Evolutionary conservation across 495 filamentous ascomycete genomes (phyloP), one percentile per base, ranked within the genome.

Genomic region (Penicillium riverlandense): DNA sequence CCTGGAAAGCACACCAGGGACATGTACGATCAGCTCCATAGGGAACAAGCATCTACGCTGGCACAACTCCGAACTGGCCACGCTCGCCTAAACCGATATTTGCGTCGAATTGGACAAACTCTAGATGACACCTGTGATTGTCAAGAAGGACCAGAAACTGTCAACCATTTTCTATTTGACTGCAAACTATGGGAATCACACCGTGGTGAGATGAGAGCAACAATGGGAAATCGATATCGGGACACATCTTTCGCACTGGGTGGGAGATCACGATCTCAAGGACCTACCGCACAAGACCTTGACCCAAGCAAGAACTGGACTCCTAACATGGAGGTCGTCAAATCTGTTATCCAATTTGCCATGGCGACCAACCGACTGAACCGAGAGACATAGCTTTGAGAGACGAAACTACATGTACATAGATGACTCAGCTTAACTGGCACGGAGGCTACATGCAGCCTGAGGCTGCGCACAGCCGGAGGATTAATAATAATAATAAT

Each of bases 21-120:
- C 13, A 49, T 61, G 16, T 64, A 64, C 33, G 40, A 62, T 51
- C 54, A 37, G 40, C 44, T 63, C 36, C 51, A 48, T 28, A 47
- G 51, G 49, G 55, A 48, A 52, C 51, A 67, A 49, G 63, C 61
- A 29, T 50, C 43, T 35, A 50, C 62, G 35, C 49, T 54, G 35
- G 57, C 54, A 11, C 55, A 65, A 47, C 52, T 65, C 47, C 45
- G 56, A 42, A 67, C 55, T 12, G 62, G 62, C 47, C 58, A 56
- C 47, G 44, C 58, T 39, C 54, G 54, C 51, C 45, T 66, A 13
- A 65, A 65, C 50, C 44, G 54, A 32, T 65, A 59, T 47, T 51
- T 65, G 22, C 35, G 53, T 42, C 43, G 44, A 35, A 63, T 66
- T 29, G 48, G 50, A 31, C 47, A 48, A 53, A 32, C 35, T 12